Conservation (phyloP, 768 basidiomycete species). For the Mycena metata region DNA sequence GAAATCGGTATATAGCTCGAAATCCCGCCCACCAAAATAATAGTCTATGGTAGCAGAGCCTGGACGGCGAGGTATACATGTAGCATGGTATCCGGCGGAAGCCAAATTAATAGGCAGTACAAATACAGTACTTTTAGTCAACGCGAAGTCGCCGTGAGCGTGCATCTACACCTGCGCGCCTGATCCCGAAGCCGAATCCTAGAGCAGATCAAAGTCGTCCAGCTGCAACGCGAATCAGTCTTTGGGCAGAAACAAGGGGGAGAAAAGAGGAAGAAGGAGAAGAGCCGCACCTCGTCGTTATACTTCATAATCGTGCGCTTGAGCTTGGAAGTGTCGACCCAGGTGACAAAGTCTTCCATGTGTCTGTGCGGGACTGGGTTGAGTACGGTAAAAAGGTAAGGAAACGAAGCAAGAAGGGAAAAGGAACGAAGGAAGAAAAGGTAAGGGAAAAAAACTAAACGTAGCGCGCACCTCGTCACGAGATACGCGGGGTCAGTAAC, state of each 20-base stretch:
- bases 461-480: conserved; percentile 82
- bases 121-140: too few relatives aligned
- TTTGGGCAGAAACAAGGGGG: background rate
- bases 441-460: too few relatives aligned
- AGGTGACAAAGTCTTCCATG: conserved; percentile 99
- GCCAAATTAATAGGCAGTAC: too few relatives aligned
- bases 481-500: conserved; percentile 97
- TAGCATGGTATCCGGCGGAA: too few relatives aligned
- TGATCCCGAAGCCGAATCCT: conserved; percentile 16
- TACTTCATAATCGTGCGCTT: conserved; percentile 96
- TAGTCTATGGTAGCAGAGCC: too few relatives aligned
- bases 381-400: conserved; percentile 4
- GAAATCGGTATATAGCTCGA: too few relatives aligned
- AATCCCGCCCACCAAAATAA: too few relatives aligned
- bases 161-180: too few relatives aligned
- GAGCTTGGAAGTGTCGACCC: conserved; percentile 98
- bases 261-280: conserved; percentile 10
- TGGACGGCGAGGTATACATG: too few relatives aligned
- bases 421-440: background rate
- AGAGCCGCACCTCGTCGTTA: conserved; percentile 86
- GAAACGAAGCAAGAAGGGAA: too few relatives aligned
- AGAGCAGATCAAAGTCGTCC: conserved; percentile 94
- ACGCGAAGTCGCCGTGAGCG: too few relatives aligned
- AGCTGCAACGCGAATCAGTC: conserved; percentile 64
- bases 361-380: conserved; percentile 62